Base-by-base conservation (phyloP, 2,329 filamentous ascomycete genomes). In the Fusarium sp. region DNA sequence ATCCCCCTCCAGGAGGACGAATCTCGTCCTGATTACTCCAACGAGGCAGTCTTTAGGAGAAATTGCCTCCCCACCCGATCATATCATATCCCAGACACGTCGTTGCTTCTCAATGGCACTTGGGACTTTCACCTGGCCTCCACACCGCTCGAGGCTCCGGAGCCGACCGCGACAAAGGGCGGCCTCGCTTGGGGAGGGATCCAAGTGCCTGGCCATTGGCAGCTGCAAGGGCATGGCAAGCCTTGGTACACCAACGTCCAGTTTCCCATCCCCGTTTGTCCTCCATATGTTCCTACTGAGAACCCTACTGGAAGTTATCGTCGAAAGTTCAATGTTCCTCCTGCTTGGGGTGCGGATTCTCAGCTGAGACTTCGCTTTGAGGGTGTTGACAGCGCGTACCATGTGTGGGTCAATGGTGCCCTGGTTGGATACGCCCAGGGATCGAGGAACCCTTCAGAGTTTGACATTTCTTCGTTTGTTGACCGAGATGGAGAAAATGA, bases 201-300 rank as follows among this genome's bases (percentile, higher is more conserved):
- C 18, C 79, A 83, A 10, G 90, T 92, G 0, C 90, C 90, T 0
- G 87, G 87, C 3, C 87, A 89, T 73, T 92, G 90, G 90, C 90
- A 92, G 77, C 79, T 91, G 4, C 87, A 92, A 77, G 90, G 89
- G 25, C 87, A 89, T 73, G 89, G 89, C 11, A 77, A 81, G 55
- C 90, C 90, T 0, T 87, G 89, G 68, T 92, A 92, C 73, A 91
- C 89, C 9, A 92, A 92, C 69, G 83, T 89, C 25, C 82, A 87
- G 55, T 92, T 85, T 65, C 89, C 89, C 0, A 88, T 91, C 62
- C 89, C 88, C 0, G 86, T 89, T 2, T 85, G 86, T 64, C 90
- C 90, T 14, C 90, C 90, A 0, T 79, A 86, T 67, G 84, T 89
- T 2, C 87, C 89, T 0, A 83, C 82, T 0, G 84, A 89, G 54